Evolutionary conservation across 2,329 filamentous ascomycete genomes (phyloP).

Genomic region (Blumeria hordei): DNA sequence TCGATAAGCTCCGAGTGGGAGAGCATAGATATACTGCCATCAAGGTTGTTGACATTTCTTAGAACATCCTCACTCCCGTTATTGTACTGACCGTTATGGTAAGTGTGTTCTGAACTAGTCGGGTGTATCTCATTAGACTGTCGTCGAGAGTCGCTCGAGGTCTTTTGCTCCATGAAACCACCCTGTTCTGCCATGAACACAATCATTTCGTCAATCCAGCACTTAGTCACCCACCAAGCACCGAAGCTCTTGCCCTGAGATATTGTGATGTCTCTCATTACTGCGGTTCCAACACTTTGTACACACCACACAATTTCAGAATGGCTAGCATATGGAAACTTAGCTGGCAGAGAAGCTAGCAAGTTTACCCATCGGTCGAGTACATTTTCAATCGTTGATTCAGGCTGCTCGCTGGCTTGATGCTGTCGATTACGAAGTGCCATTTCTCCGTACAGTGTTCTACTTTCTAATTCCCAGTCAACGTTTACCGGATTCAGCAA

Average conservation of each 20-base stretch:
- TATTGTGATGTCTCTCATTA: constrained; percentile 62
- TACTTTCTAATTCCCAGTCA: constrained; percentile 37
- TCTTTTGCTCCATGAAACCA: constrained; percentile 49
- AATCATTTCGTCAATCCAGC: constrained; percentile 88
- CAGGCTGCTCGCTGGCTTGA: constrained; percentile 16
- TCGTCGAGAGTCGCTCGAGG: constrained; percentile 12
- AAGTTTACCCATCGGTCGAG: constrained; percentile 61
- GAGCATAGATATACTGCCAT: constrained; percentile 6
- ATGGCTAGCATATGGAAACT: constrained; percentile 51
- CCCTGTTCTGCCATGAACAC: constrained; percentile 74
- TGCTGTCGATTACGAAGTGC: constrained; percentile 23
- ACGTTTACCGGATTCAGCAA: constrained; percentile 45
- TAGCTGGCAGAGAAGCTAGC: constrained; percentile 38
- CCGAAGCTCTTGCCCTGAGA: constrained; percentile 58
- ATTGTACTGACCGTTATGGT: constrained; percentile 8
- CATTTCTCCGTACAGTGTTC: constrained; percentile 35
- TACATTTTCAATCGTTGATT: constrained; percentile 34
- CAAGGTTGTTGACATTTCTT: constrained; percentile 7
- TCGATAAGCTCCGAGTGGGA: constrained; percentile 17
- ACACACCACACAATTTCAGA: constrained; percentile 55
- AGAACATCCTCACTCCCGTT: constrained; percentile 14
- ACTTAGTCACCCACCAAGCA: constrained; percentile 90
- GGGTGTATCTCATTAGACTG: constrained; percentile 4
- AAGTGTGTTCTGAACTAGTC: constrained; percentile 9
- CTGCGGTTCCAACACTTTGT: constrained; percentile 49